Base-by-base conservation (phyloP, 2,329 filamentous ascomycete species). In the Verticillium zaregamsianum region DNA sequence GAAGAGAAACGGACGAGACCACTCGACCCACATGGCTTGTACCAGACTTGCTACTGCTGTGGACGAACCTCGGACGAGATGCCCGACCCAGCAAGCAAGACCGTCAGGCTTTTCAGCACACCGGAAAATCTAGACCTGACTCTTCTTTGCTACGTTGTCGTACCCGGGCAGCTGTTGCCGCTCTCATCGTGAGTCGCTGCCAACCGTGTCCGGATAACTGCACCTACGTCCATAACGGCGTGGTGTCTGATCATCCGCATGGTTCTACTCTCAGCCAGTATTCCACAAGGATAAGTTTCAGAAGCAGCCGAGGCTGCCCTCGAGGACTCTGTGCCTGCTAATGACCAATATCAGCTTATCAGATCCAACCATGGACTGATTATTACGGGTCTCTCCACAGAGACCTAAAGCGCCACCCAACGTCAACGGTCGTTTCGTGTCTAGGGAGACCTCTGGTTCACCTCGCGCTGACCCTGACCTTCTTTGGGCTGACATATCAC, bases 11-110 rank as follows among this genome's bases (percentile, higher is more conserved):
- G 20, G 45, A 23, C 45, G 20, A 23, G 45, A 49, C 45, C 55
- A 57, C 32, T 37, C 33, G 17, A 33, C 55, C 55, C 55, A 35
- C 55, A 57, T 57, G 15, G 8, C n/a, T 9, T 39, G 56, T 25
- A 58, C 57, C 57, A 58, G 37, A 58, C 35, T 58, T 58, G 39
- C 40, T 49, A 49, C n/a, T 17, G 25, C 15, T 45, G 7, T 58
- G 57, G 57, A 58, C 23, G 57, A 49, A 15, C 25, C 20, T 58
- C 57, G 57, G 37, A 31, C 57, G 25, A 49, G 17, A 31, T 40
- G 39, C 57, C 31, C n/a, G 37, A 45, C 57, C n/a, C 39, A 28
- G 57, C 23, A 49, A 17, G 20, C 37, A 33, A 57, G 31, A 23
- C 28, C 45, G 35, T 33, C 37, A 57, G 25, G 8, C 37, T 35